Percentiles rank a stretch among this genome's conserved stretches.
phyloP scores from a whole-genome alignment of 805 yeast genomes.

The Ogataea nakhonphanomensis region DNA sequence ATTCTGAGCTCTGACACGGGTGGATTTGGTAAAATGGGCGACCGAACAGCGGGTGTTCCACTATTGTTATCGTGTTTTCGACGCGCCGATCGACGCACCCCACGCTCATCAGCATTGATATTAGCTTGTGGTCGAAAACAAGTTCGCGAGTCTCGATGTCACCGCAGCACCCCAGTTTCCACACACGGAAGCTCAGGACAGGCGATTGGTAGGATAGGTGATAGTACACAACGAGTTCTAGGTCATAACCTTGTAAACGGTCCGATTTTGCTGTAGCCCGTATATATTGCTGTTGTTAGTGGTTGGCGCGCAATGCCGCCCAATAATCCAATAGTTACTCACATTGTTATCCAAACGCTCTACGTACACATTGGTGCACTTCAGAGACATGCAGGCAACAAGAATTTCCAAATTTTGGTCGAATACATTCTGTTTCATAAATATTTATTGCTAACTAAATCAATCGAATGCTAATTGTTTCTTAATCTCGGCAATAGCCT shows the following conservation, averaged over 20 bases:
- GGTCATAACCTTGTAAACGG: background rate
- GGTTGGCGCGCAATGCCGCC: background rate
- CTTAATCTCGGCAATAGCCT: constrained; percentile 95
- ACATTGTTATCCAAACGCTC: background rate
- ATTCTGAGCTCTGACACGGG: constrained; percentile 38
- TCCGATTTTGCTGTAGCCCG: background rate
- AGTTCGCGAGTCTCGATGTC: constrained; percentile 12
- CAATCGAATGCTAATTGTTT: constrained; percentile 82
- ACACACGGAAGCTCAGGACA: constrained; percentile 16
- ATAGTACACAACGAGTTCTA: constrained; percentile 13
- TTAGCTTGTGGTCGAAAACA: constrained; percentile 9
- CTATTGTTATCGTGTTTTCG: constrained; percentile 7
- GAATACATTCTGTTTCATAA: constrained; percentile 5
- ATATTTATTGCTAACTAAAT: constrained; percentile 3
- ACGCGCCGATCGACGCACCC: constrained; percentile 9
- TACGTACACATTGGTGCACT: background rate
- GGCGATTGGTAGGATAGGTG: constrained; percentile 14
- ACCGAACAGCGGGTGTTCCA: constrained; percentile 10
- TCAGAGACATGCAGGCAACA: background rate
- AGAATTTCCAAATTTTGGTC: background rate
- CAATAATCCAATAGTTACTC: background rate
- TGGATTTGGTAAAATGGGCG: constrained; percentile 32
- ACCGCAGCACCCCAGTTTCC: background rate
- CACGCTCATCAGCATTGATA: background rate
- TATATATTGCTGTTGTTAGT: constrained; percentile 1